phyloP scores from a whole-genome alignment of 805 yeast species.

The Pichia scutulata region DNA sequence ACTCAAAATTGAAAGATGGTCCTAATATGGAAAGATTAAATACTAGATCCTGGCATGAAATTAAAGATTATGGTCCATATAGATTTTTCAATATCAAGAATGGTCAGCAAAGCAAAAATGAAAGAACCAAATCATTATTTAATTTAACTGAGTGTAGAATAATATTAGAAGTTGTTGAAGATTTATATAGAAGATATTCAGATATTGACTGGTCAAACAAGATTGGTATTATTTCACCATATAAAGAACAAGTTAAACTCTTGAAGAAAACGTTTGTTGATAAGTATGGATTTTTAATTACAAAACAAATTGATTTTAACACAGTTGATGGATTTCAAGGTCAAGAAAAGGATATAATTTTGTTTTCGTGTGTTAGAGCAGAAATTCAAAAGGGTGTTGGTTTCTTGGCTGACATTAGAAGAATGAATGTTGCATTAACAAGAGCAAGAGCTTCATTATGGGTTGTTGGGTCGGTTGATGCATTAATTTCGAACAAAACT shows the following conservation, averaged over 20 bases:
- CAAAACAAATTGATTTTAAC: conserved; percentile 72
- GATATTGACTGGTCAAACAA: conserved; percentile 53
- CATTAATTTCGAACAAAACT: conserved; percentile 54
- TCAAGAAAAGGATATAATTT: conserved; percentile 90
- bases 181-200: conserved; percentile 43
- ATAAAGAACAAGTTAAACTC: conserved; percentile 72
- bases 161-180: conserved; percentile 58
- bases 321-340: conserved; percentile 98
- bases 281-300: conserved; percentile 55
- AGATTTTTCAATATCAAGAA: conserved; percentile 60
- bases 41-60: conserved; percentile 66
- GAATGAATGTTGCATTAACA: conserved; percentile 96
- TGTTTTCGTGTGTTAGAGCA: conserved; percentile 95
- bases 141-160: conserved; percentile 67
- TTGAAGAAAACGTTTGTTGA: conserved; percentile 50
- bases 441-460: conserved; percentile 89
- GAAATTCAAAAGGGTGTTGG: conserved; percentile 66
- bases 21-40: conserved; percentile 56
- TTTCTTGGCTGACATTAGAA: conserved; percentile 80
- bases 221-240: conserved; percentile 91
- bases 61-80: conserved; percentile 59
- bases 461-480: conserved; percentile 77
- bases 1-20: conserved; percentile 69
- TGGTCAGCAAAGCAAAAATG: conserved; percentile 59
- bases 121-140: conserved; percentile 58